Evolutionary conservation across 257 asterid species (phyloP).

Genomic region (Ballota nigra): DNA sequence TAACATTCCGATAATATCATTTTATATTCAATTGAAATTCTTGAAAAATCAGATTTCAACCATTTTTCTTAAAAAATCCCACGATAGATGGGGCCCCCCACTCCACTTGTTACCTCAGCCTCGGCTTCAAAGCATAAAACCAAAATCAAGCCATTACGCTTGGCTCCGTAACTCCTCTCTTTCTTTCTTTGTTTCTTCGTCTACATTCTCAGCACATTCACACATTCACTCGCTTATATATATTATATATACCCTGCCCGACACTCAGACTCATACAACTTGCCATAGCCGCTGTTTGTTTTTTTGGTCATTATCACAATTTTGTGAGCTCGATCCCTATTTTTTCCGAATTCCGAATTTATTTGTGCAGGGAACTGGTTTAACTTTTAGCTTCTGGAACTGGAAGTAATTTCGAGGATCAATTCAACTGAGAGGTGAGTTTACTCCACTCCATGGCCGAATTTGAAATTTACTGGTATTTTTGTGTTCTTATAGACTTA

Average conservation of each 20-base stretch:
- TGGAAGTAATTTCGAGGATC: slow-evolving; percentile 1
- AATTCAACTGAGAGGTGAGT: slow-evolving; percentile 8
- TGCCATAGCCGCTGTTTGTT: neutral
- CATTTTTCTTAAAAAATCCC: too few species aligned
- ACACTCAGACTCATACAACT: neutral
- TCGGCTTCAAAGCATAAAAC: neutral
- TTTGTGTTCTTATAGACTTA: neutral
- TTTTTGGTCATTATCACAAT: neutral
- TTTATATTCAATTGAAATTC: too few species aligned
- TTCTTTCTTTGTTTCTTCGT: neutral
- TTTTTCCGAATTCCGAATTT: neutral
- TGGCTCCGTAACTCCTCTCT: neutral
- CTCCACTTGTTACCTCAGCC: neutral
- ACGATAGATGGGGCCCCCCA: neutral
- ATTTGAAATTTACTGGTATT: neutral
- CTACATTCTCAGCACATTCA: neutral
- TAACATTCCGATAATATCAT: too few species aligned
- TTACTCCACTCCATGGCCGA: neutral
- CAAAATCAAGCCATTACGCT: too few species aligned
- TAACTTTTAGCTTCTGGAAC: neutral
- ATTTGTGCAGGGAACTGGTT: neutral
- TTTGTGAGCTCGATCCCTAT: neutral
- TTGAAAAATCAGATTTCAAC: too few species aligned
- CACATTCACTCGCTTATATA: neutral
- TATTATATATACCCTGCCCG: neutral